These are phyloP conservation scores for Podaxis mareebaensis DNA, from an alignment of 768 basidiomycete species.

Conservation along the genomic window DNA sequence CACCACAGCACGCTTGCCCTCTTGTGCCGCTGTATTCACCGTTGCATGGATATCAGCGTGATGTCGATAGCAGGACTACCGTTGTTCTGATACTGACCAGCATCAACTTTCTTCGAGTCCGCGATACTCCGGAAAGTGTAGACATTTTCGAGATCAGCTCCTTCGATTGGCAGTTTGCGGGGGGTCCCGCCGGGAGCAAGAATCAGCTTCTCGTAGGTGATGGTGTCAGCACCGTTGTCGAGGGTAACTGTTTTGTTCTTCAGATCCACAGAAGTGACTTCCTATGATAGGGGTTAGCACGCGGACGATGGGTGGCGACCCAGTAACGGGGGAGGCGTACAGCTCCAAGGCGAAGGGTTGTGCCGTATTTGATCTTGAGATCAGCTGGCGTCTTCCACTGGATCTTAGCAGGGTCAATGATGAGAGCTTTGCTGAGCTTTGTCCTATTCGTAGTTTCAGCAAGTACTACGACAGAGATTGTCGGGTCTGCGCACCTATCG, in stretches of 20 bases:
- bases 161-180: slow-evolving; percentile 74
- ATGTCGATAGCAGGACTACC: not conserved
- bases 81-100: slow-evolving; percentile 41
- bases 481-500: slow-evolving; percentile 53
- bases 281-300: slow-evolving; percentile 34
- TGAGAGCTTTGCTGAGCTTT: slow-evolving; percentile 84
- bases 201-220: slow-evolving; percentile 76
- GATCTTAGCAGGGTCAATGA: slow-evolving; percentile 76
- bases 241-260: slow-evolving; percentile 62
- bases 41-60: slow-evolving; percentile 11
- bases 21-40: slow-evolving; percentile 50
- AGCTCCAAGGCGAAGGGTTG: slow-evolving; percentile 60
- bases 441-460: slow-evolving; percentile 49
- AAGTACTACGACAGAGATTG: not conserved
- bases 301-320: not conserved
- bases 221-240: slow-evolving; percentile 54
- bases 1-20: slow-evolving; percentile 76
- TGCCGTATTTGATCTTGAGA: slow-evolving; percentile 73
- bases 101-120: slow-evolving; percentile 72
- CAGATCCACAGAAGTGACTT: slow-evolving; percentile 71
- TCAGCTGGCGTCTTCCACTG: slow-evolving; percentile 72
- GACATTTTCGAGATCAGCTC: slow-evolving; percentile 73
- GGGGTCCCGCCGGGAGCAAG: slow-evolving; percentile 78
- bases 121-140: slow-evolving; percentile 70
- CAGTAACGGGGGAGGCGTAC: slow-evolving; percentile 32